Base-by-base conservation (phyloP, 257 asterid species). In the Gentiana macrophylla region DNA sequence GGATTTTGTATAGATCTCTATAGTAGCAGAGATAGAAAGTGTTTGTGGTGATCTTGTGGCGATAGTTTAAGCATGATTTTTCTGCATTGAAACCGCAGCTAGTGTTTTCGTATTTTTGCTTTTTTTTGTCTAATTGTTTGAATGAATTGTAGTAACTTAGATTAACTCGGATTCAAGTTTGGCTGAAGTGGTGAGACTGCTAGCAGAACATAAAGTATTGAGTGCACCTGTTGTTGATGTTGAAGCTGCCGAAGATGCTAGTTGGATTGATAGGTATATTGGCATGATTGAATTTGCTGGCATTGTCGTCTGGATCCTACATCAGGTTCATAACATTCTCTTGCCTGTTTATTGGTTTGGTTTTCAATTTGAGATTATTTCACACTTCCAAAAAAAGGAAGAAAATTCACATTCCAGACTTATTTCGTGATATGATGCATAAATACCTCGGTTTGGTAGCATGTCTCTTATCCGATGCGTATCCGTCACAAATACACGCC, bases 241-340 rank as follows among this genome's bases (percentile, higher is more conserved):
- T 35, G 70, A 64, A 6, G 97, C 99, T n/a, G 77, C 97, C 0
- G 95, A 81, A 34, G 99, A 92, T 70, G 93, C 99, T 10, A 85
- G 86, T 59, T 92, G 99, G 99, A 85, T 92, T 35, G 99, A 92
- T 62, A 77, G 97, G 71, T 92, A 92, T 75, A 68, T 92, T 1
- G 99, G 99, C 53, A 72, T 92, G 24, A 94, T 84, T 34, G 99
- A 92, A 66, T 92, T 88, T 69, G 99, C 99, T 1, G 99, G 99
- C 71, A 92, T 92, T 65, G 99, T 81, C 24, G 99, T 92, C 0
- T 92, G 94, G 94, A 92, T 86, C 56, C 79, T 92, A 13, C 95
- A 88, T 66, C 99, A 88, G 98, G 98, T 88, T 50, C 51, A 49
- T 59, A 7, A 55, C 57, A 56, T 51, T 8, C 36, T 58, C 2